Base-by-base conservation (phyloP, 352 stramenopile genomes). In the Phytophthora sojae region DNA sequence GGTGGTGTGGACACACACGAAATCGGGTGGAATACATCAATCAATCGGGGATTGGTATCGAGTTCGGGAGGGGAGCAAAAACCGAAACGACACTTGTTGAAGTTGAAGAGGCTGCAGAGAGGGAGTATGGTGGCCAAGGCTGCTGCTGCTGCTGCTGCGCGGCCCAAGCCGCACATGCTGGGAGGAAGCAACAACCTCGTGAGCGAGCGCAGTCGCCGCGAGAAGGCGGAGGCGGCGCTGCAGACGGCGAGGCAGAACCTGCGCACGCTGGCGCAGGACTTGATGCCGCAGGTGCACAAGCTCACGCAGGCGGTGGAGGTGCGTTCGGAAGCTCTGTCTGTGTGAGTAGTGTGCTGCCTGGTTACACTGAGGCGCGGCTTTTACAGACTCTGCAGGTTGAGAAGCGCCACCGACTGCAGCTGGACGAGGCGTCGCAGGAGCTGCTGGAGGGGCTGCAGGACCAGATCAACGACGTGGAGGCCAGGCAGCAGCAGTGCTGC, bases 171-270 rank as follows among this genome's bases (percentile, higher is more conserved):
- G 5, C 83, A 91, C 50, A 76, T 88, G 17, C 75, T 93, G 6
- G 85, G 85, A 15, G 85, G 83, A 8, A 93, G 85, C 63, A 91
- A 88, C 62, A 93, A 89, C 60, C 75, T 92, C 26, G 54, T 80
- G 51, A 83, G 61, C 14, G 83, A 93, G 62, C 83, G 83, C 9
- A 76, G 83, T n/a, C 75, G 83, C 12, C 80, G 86, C 12, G 79
- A 92, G 42, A 77, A 80, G 47, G 81, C 81, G 2, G 86, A 92
- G 76, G 67, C 52, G 21, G 68, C 71, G 35, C 64, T 86, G 47
- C 73, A 83, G 44, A 60, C 76, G n/a, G 77, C 75, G 0, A 63
- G 73, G 15, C 39, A 76, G 21, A 82, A 73, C 37, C 57, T 93
- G 19, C 71, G 79, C 19, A 64, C 64, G 3, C 69, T 89, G 25